phyloP scores from a whole-genome alignment of 352 stramenopile genomes.

The Elongisporangium undulatum region DNA sequence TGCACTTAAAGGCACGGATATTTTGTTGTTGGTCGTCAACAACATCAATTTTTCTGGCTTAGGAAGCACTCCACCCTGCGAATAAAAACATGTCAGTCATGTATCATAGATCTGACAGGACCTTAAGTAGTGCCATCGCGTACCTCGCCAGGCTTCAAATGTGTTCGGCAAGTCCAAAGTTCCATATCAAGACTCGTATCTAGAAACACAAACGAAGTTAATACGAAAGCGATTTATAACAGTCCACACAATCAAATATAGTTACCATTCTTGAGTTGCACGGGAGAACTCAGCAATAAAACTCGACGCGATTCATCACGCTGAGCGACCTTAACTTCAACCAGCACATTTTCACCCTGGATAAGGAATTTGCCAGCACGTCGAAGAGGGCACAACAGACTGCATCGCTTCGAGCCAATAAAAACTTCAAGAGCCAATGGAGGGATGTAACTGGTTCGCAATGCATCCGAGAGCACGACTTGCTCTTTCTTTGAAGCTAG shows the following conservation, averaged over 20 bases:
- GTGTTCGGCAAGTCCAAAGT: conserved; percentile 65
- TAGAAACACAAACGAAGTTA: conserved; percentile 13
- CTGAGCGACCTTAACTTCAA: conserved; percentile 87
- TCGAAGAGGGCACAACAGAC: conserved; percentile 76
- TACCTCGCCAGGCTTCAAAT: conserved; percentile 45
- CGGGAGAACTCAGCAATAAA: conserved; percentile 78
- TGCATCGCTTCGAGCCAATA: conserved; percentile 63
- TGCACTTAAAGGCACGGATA: conserved; percentile 74
- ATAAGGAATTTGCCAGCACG: conserved; percentile 87
- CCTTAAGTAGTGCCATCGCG: not conserved
- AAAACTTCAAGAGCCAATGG: conserved; percentile 82
- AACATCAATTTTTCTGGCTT: conserved; percentile 40
- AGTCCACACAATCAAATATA: not conserved
- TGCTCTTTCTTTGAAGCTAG: conserved; percentile 38
- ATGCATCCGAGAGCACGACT: conserved; percentile 67
- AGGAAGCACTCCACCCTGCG: conserved; percentile 30
- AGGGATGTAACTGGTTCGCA: conserved; percentile 80
- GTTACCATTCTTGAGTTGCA: conserved; percentile 86
- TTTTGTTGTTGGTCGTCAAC: conserved; percentile 70
- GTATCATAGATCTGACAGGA: not conserved
- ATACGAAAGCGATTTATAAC: not conserved
- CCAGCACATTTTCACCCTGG: conserved; percentile 78
- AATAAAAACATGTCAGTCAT: not conserved
- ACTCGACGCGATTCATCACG: conserved; percentile 82
- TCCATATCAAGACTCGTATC: conserved; percentile 81